These are phyloP conservation scores for Omphalotus olearius DNA, from an alignment of 1,284 basidiomycete genomes.

Conservation along the genomic window DNA sequence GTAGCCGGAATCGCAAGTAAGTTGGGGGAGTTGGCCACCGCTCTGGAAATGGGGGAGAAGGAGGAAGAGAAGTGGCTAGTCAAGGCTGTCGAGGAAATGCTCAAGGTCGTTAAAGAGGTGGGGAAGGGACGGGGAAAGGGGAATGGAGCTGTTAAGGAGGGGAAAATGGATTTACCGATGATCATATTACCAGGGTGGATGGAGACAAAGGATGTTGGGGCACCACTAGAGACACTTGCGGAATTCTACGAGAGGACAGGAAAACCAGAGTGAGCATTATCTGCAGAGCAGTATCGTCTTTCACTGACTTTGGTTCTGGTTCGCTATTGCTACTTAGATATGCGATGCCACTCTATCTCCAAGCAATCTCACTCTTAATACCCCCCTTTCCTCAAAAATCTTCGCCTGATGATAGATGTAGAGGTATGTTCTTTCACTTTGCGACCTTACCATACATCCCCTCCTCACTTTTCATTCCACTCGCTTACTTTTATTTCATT, in stretches of 20 bases:
- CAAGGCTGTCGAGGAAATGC: slow-evolving; percentile 58
- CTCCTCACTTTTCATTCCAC: not conserved
- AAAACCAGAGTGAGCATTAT: slow-evolving; percentile 49
- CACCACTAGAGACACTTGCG: slow-evolving; percentile 65
- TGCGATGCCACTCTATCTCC: slow-evolving; percentile 62
- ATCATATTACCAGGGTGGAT: slow-evolving; percentile 64
- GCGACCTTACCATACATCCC: not conserved
- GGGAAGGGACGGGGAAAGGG: slow-evolving; percentile 11
- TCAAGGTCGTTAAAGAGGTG: slow-evolving; percentile 34
- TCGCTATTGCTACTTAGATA: slow-evolving; percentile 39
- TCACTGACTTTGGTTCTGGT: not conserved
- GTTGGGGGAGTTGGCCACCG: slow-evolving; percentile 53
- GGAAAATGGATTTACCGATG: slow-evolving; percentile 33
- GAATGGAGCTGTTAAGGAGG: slow-evolving; percentile 17
- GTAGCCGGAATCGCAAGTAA: slow-evolving; percentile 63
- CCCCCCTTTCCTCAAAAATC: slow-evolving; percentile 38
- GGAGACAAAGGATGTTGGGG: slow-evolving; percentile 55
- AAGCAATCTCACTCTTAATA: slow-evolving; percentile 63
- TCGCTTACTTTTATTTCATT: not conserved
- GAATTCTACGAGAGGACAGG: slow-evolving; percentile 57
- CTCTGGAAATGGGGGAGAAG: slow-evolving; percentile 37
- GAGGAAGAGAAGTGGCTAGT: slow-evolving; percentile 61
- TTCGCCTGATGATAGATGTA: slow-evolving; percentile 51
- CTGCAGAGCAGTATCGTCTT: not conserved
- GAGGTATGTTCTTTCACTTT: slow-evolving; percentile 35